A percentile compares a stretch with the other conserved stretches of the same genome.
Conservation (phyloP, 257 asterid species). For the Fraxinus americana region DNA sequence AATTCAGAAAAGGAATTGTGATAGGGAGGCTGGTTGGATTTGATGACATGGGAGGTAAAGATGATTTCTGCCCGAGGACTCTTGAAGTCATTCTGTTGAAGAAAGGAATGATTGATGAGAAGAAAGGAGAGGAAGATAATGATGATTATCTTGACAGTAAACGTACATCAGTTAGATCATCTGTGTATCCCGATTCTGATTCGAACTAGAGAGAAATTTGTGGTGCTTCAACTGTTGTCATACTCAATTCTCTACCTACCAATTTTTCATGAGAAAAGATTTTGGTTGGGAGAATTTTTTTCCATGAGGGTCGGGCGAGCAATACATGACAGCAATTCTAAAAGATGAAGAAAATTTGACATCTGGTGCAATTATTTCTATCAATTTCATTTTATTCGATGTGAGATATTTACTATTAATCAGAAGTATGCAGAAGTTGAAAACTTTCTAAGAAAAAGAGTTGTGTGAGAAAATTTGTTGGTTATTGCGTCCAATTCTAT, state of each 20-base stretch:
- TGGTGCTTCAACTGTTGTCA: not conserved
- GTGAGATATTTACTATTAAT: too few relatives aligned
- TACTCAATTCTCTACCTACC: not conserved
- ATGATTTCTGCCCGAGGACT: slow-evolving; percentile 70
- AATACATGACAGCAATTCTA: not conserved
- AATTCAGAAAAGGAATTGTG: slow-evolving; percentile 92
- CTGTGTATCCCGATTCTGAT: slow-evolving; percentile 68
- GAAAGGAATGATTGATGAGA: slow-evolving; percentile 89
- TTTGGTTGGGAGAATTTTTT: not conserved
- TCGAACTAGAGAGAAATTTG: slow-evolving; percentile 58
- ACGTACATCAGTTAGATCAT: slow-evolving; percentile 61
- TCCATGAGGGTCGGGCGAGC: not conserved
- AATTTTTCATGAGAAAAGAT: not conserved
- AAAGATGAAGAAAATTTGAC: too few relatives aligned
- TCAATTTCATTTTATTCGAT: too few relatives aligned
- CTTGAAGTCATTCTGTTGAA: slow-evolving; percentile 67
- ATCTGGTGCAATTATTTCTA: too few relatives aligned
- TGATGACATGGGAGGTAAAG: slow-evolving; percentile 87
- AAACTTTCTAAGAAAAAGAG: too few relatives aligned
- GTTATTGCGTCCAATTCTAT: too few relatives aligned
- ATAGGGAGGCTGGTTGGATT: slow-evolving; percentile 81
- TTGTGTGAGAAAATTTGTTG: too few relatives aligned
- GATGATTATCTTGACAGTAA: slow-evolving; percentile 66
- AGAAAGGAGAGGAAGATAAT: slow-evolving; percentile 64
- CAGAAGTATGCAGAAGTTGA: too few relatives aligned